Base-by-base conservation (phyloP, 768 basidiomycete species). In the Macrolepiota albuminosa region DNA sequence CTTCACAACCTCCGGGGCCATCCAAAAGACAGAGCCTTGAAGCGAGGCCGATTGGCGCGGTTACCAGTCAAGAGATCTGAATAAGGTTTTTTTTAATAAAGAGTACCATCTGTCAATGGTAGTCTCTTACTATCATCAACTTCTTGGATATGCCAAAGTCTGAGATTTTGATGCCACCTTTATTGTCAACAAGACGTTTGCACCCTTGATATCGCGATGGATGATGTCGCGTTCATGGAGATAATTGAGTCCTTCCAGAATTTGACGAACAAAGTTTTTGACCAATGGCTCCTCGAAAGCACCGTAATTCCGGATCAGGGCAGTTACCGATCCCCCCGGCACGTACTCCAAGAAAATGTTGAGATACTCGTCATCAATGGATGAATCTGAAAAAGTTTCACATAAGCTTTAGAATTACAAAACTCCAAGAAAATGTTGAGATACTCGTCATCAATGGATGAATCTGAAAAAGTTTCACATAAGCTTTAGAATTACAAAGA, bases 21-120 rank as follows among this genome's bases (percentile, higher is more conserved):
- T 98, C 96, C 96, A 98, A 75, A 97, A 98, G 11, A 98, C 95
- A 1, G 95, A 97, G 2, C 97, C 97, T 72, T 98, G 97, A 6
- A 98, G 76, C 1, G 97, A 98, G 5, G 92, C 7, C 97, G 82
- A 70, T 98, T 89, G 47, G 87, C 82, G 26, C 89, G 86, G 58
- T 89, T 86, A 11, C 87, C 87, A 26, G 75, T 74, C 47, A 82
- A 61, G 39, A 81, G 71, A 68, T 78, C 78, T 81, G 58, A 13
- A 21, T 11, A 52, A 6, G 58, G 29, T 29, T 52, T 59, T 2
- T 54, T 26, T 53, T 1, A 14, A 39, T 51, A 21, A 54, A 14
- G 24, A 14, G n/a, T 21, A 39, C 10, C 18, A 7, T 43, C 4
- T 33, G 31, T 29, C 21, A 21, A 39, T 2, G 6, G 34, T 24